Evolutionary conservation across 345 rosid species (phyloP), one percentile per base, ranked within the genome.

Genomic region (Viola odorata): DNA sequence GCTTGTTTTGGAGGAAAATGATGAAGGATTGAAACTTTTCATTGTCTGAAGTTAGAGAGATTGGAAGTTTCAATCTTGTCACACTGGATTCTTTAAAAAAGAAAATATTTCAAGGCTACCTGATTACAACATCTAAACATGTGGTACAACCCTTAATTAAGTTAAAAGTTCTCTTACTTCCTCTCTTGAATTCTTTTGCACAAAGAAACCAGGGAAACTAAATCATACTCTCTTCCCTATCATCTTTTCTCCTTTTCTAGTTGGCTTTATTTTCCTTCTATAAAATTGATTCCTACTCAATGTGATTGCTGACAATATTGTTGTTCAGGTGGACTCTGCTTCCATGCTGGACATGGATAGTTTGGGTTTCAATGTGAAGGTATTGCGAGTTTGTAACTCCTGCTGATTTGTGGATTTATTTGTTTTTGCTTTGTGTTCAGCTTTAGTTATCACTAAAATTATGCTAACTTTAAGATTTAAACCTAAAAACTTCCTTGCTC

Each of bases 281-380:
- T 5, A 54, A 42, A 63, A 42, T 9, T 13, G 36, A 15, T 58
- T 0, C 53, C 15, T 38, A 39, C 5, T 36, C 1, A 17, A 37
- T 12, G 5, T 67, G 58, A 45, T 15, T 12, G 60, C 52, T 60
- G 50, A 71, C 45, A 6, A 6, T 65, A n/a, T 47, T 23, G 61
- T 75, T 57, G 16, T 71, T 60, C 81, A 94, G 96, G 99, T 94
- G 63, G 95, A 85, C 50, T 82, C 84, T 23, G 97, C 97, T 73
- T 67, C 70, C 78, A 94, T 94, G 81, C 80, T 90, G 58, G 96
- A 90, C 71, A 68, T 94, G 76, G 96, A 94, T 74, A 85, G 95
- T 69, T 84, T 94, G 66, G 99, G 97, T 69, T 94, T 90, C 84
- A 75, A 79, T 60, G 97, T 89, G 55, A 89, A 89, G 97, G 98